Base-by-base conservation (phyloP, 202 grass and related monocot species). In the Alloteropsis angusta region DNA sequence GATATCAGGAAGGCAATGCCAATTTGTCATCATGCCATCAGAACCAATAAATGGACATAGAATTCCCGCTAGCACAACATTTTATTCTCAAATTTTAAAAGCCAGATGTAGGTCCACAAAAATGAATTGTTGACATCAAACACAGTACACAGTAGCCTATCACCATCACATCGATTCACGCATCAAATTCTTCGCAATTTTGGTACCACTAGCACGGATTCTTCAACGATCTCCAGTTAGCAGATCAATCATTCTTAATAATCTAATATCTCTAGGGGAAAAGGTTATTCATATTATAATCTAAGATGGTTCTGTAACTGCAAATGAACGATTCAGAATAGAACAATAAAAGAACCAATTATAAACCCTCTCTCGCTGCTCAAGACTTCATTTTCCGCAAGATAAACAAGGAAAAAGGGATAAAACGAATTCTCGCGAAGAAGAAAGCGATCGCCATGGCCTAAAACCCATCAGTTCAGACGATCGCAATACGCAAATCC, bases 121-220 rank as follows among this genome's bases (percentile, higher is more conserved):
- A 68, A 60, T 7, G 36, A 79, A 26, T 36, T 39, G 43, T 74
- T 68, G 38, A 38, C 80, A 87, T 87, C 60, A 73, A 42, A 1
- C 52, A 74, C 60, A 74, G 36, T 43, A 1, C 52, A 74, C 60
- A 74, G 36, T 50, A 25, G 45, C 35, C 25, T 39, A 79, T 87
- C 80, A 67, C 60, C 60, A 74, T 79, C 80, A 68, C 37, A 60
- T 79, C 11, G 28, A 87, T 74, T 35, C 43, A 68, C 35, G 14
- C 21, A 78, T 72, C 68, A 52, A 68, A 68, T 83, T 67, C 42
- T 52, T 62, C 15, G 63, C 42, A 60, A 58, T 58, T 25, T 43
- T 17, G 22, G 41, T 48, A 66, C 58, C 39, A 85, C 68, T 59
- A 50, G 32, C 30, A 74, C 49, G 11, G 61, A 80, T 60, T 69